A percentile compares a stretch with the other conserved stretches of the same genome.
phyloP scores from a whole-genome alignment of 768 basidiomycete genomes.

The Pleurotus djamor region DNA sequence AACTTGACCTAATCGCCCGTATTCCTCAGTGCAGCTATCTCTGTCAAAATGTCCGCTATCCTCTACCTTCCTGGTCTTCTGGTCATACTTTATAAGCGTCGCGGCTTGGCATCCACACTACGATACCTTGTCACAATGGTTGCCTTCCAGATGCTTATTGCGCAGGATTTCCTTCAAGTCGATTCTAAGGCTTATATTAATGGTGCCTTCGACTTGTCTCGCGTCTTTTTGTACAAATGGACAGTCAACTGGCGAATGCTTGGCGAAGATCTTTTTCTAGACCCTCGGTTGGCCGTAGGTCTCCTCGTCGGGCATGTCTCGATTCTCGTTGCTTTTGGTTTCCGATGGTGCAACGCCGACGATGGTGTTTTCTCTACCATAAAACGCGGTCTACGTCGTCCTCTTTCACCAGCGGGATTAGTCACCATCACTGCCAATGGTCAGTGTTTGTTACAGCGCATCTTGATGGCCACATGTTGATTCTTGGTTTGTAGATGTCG shows the following conservation, averaged over 20 bases:
- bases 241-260: slow-evolving; percentile 98
- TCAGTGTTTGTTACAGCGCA: slow-evolving; percentile 31
- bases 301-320: slow-evolving; percentile 68
- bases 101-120: slow-evolving; percentile 52
- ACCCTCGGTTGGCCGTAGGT: slow-evolving; percentile 51
- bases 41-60: slow-evolving; percentile 93
- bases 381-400: slow-evolving; percentile 46
- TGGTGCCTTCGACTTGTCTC: slow-evolving; percentile 83
- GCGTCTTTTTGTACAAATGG: slow-evolving; percentile 93
- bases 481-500: slow-evolving; percentile 50
- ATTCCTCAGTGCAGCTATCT: slow-evolving; percentile 65
- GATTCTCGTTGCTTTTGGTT: slow-evolving; percentile 62
- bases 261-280: slow-evolving; percentile 73
- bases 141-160: slow-evolving; percentile 58
- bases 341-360: slow-evolving; percentile 74
- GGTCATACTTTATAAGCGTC: slow-evolving; percentile 75
- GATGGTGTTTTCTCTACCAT: slow-evolving; percentile 66
- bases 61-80: slow-evolving; percentile 89
- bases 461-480: slow-evolving; percentile 9
- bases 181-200: slow-evolving; percentile 64
- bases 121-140: slow-evolving; percentile 48
- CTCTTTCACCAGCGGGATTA: slow-evolving; percentile 45
- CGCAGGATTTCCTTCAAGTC: slow-evolving; percentile 64
- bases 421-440: slow-evolving; percentile 58
- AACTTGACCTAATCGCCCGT: too few species aligned